These are phyloP conservation scores for Herpetomonas tarakana DNA, from an alignment of 208 protist genomes.

Conservation along the genomic window DNA sequence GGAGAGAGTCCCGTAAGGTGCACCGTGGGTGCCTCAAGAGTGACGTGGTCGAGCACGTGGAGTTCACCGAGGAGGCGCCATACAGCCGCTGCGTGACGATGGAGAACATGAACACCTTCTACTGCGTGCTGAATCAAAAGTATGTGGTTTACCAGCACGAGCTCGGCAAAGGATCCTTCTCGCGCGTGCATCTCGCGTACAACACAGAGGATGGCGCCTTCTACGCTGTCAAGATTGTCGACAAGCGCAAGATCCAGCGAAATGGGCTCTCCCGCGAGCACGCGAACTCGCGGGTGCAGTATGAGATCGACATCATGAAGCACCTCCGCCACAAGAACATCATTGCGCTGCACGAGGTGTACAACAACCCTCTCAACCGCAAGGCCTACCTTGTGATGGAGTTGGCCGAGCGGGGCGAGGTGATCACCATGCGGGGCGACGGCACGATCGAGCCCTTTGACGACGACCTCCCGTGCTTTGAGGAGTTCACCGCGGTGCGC, in stretches of 20 bases:
- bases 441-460: constrained; percentile 36
- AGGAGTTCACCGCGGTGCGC: constrained; percentile 25
- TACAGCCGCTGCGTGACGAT: constrained; percentile 4
- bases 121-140: constrained; percentile 56
- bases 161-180: constrained; percentile 61
- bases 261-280: constrained; percentile 30
- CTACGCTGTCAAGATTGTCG: constrained; percentile 64
- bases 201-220: constrained; percentile 33
- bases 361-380: constrained; percentile 82
- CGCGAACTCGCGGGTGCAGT: constrained; percentile 28
- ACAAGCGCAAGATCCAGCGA: constrained; percentile 31
- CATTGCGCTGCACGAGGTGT: constrained; percentile 89
- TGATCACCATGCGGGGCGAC: constrained; percentile 40
- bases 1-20: background rate
- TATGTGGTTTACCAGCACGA: constrained; percentile 60
- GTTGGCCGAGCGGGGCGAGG: constrained; percentile 59
- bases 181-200: constrained; percentile 61
- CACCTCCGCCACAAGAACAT: constrained; percentile 91
- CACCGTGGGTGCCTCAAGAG: background rate
- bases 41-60: background rate
- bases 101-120: constrained; percentile 5
- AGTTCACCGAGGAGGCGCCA: constrained; percentile 17
- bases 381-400: constrained; percentile 89
- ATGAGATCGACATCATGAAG: constrained; percentile 93
- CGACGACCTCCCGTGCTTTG: constrained; percentile 19